Evolutionary conservation across 2,329 filamentous ascomycete genomes (phyloP).

Genomic region (Nigrospora sphaerica): DNA sequence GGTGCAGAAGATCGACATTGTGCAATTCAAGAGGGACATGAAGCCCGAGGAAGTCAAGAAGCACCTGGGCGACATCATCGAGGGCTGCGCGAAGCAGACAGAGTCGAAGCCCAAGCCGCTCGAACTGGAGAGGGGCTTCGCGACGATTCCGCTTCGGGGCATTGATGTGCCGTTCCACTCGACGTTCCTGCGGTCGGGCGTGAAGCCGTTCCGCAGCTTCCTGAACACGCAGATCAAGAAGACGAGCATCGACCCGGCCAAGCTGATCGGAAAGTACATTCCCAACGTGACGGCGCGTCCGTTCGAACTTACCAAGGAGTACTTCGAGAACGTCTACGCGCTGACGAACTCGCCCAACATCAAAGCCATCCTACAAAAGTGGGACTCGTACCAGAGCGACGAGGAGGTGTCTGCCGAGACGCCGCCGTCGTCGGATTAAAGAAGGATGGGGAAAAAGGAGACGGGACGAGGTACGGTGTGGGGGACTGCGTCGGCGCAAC

Average conservation of each 20-base stretch:
- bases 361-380: slow-evolving; percentile 77
- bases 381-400: slow-evolving; percentile 64
- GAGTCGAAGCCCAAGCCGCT: slow-evolving; percentile 82
- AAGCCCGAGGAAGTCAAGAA: slow-evolving; percentile 86
- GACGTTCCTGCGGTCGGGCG: slow-evolving; percentile 93
- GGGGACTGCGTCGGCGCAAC: no score
- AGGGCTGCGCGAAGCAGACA: slow-evolving; percentile 78
- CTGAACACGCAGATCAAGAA: slow-evolving; percentile 99
- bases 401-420: background rate
- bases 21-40: slow-evolving; percentile 79
- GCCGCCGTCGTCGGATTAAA: no score
- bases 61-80: slow-evolving; percentile 85
- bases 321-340: slow-evolving; percentile 97
- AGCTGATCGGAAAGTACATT: slow-evolving; percentile 97
- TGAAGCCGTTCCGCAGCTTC: slow-evolving; percentile 98
- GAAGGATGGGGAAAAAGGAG: no score
- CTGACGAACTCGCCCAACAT: slow-evolving; percentile 81
- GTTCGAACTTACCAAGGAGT: slow-evolving; percentile 94
- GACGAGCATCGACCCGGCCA: slow-evolving; percentile 94
- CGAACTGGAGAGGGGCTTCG: slow-evolving; percentile 88
- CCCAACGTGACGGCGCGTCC: slow-evolving; percentile 96
- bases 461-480: no score
- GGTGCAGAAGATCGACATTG: slow-evolving; percentile 94
- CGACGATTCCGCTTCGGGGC: slow-evolving; percentile 91
- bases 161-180: slow-evolving; percentile 99